Evolutionary conservation across 2,329 filamentous ascomycete genomes (phyloP).

Genomic region (Diaporthe citriasiana): DNA sequence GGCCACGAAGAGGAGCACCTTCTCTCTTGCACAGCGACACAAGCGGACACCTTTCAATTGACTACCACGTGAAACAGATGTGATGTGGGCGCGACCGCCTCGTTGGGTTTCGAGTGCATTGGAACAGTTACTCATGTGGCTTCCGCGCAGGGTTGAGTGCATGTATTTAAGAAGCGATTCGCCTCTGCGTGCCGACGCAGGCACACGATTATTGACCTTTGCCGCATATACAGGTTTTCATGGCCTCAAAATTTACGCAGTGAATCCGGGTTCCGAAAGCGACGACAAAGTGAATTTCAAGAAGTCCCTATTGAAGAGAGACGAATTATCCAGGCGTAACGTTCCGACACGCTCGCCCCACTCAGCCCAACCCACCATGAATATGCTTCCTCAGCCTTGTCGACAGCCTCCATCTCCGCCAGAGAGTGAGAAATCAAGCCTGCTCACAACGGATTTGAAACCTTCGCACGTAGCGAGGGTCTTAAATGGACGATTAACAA

Average conservation of each 20-base stretch:
- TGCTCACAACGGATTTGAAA: neutral
- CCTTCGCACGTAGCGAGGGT: neutral
- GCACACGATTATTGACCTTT: neutral
- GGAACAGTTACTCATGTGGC: neutral
- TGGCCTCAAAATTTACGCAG: neutral
- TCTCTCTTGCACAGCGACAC: neutral
- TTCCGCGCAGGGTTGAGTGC: neutral
- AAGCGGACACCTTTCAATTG: neutral
- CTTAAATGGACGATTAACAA: neutral
- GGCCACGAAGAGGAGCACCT: neutral
- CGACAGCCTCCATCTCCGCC: slow-evolving; percentile 6
- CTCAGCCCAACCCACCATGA: neutral
- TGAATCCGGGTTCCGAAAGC: neutral
- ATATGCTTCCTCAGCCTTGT: neutral
- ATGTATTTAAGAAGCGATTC: too few species aligned
- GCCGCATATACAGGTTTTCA: neutral
- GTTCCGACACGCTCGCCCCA: neutral
- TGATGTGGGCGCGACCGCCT: neutral
- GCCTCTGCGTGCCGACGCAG: neutral
- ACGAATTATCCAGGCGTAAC: neutral
- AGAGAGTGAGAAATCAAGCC: neutral
- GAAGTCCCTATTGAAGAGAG: neutral
- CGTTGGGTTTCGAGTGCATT: neutral
- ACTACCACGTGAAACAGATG: neutral
- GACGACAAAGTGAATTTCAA: neutral